Conservation (phyloP, 2,329 filamentous ascomycete genomes). For the Colletotrichum viniferum region DNA sequence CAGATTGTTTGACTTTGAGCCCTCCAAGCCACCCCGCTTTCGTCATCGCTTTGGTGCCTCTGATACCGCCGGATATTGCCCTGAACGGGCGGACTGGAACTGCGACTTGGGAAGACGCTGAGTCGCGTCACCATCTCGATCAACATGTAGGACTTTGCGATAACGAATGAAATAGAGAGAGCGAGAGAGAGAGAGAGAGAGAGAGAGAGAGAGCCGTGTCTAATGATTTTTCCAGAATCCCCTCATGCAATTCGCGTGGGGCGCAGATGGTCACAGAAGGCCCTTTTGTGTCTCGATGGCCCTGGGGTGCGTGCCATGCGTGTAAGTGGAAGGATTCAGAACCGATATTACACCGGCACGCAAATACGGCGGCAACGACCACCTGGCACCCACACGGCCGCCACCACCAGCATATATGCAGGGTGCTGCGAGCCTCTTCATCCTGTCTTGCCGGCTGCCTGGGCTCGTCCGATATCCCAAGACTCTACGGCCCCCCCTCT, state of each 20-base stretch:
- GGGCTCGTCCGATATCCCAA: background rate
- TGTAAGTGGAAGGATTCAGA: background rate
- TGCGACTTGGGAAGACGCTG: background rate
- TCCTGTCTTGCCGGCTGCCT: background rate
- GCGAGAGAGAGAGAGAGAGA: background rate
- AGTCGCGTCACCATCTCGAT: background rate
- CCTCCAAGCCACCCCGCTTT: constrained; percentile 13
- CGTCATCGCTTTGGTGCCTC: background rate
- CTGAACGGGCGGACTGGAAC: background rate
- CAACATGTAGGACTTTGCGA: background rate
- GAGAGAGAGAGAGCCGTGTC: background rate
- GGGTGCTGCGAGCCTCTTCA: background rate
- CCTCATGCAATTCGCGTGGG: background rate
- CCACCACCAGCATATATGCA: background rate
- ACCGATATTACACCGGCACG: background rate
- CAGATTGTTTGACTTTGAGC: background rate
- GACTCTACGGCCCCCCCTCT: background rate
- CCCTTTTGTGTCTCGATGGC: background rate
- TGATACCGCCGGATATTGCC: background rate
- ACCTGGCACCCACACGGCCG: background rate
- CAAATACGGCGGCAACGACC: background rate
- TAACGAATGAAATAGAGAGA: background rate
- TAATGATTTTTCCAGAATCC: background rate
- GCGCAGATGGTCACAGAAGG: background rate
- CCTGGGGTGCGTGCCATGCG: background rate